phyloP scores from a whole-genome alignment of 2,329 filamentous ascomycete genomes.

The Mycogone perniciosa region DNA sequence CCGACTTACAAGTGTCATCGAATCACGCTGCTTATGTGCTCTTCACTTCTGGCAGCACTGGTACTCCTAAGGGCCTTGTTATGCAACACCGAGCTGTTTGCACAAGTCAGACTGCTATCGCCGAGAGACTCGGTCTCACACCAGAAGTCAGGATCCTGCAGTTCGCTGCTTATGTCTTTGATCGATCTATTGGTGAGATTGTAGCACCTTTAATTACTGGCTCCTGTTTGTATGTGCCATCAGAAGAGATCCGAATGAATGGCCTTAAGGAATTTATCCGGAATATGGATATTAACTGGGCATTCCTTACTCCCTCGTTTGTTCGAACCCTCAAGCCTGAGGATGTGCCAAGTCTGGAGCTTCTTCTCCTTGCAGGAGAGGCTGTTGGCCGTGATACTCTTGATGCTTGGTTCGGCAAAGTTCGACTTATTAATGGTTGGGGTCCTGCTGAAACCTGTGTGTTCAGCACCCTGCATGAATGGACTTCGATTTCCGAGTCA shows the following conservation, averaged over 20 bases:
- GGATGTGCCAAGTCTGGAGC: slow-evolving; percentile 36
- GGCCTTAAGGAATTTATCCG: slow-evolving; percentile 1
- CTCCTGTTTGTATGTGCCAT: slow-evolving; percentile 9
- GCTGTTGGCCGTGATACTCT: slow-evolving; percentile 8
- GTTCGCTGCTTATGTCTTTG: slow-evolving; percentile 15
- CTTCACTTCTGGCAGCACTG: slow-evolving; percentile 52
- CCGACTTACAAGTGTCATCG: background rate
- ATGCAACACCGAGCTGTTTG: slow-evolving; percentile 8
- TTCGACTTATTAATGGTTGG: slow-evolving; percentile 10
- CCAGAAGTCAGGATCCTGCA: slow-evolving; percentile 6
- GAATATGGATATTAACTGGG: slow-evolving; percentile 1
- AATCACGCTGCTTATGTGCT: slow-evolving; percentile 31
- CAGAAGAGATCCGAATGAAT: slow-evolving; percentile 7
- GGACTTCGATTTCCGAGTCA: background rate
- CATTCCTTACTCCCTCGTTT: slow-evolving; percentile 8
- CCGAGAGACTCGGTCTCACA: background rate
- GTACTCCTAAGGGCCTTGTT: slow-evolving; percentile 44
- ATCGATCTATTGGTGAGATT: slow-evolving; percentile 11
- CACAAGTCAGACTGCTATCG: slow-evolving; percentile 1
- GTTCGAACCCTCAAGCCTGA: slow-evolving; percentile 31
- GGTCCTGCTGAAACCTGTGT: slow-evolving; percentile 12
- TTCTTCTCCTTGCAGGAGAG: slow-evolving; percentile 33
- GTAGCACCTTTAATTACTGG: slow-evolving; percentile 4
- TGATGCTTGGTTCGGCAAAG: slow-evolving; percentile 7
- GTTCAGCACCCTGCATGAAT: slow-evolving; percentile 7